Evolutionary conservation across 345 rosid species (phyloP), one percentile per base, ranked within the genome.

Genomic region (Eucalyptus viminalis): DNA sequence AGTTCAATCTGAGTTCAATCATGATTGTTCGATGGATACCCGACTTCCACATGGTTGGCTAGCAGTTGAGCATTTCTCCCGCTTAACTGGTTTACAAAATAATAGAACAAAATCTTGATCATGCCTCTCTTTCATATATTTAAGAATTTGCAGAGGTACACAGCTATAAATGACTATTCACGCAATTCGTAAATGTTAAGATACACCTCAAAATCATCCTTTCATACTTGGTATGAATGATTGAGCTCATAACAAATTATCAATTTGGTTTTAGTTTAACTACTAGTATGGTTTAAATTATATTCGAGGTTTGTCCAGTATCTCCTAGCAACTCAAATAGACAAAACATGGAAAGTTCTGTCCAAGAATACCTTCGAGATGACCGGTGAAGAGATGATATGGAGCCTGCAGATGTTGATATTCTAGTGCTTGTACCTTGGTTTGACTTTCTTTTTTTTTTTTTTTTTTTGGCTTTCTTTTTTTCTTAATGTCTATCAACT

Each of bases 331-430:
- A 86, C 56, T 45, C 56, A 86, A 86, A 47, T 76, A 76, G 27
- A 37, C 45, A 34, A 10, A 19, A 72, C 27, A 37, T 10, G 27
- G 14, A 72, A 37, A 19, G 25, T 72, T 72, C 81, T 72, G 22
- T 76, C 45, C 27, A 76, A 37, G 29, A 76, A 76, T 76, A 76
- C 83, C 83, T 81, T 65, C 95, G 95, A 89, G 97, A 91, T 72
- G 95, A 94, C 25, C 94, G 91, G 27, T 96, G 96, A 89, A 92
- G 72, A 87, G 93, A 86, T 90, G 93, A 93, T 5, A 91, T 91
- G 58, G 98, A 91, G 54, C 86, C 90, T 88, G 97, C 96, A 69
- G 98, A 94, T 25, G 86, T 34, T 87, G 49, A 25, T 91, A 91
- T 90, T 40, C 86, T 91, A 51, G 90, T 86, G 49, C 89, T 92